Conservation (phyloP, 768 basidiomycete genomes). For the Rhodotorula graminis region DNA sequence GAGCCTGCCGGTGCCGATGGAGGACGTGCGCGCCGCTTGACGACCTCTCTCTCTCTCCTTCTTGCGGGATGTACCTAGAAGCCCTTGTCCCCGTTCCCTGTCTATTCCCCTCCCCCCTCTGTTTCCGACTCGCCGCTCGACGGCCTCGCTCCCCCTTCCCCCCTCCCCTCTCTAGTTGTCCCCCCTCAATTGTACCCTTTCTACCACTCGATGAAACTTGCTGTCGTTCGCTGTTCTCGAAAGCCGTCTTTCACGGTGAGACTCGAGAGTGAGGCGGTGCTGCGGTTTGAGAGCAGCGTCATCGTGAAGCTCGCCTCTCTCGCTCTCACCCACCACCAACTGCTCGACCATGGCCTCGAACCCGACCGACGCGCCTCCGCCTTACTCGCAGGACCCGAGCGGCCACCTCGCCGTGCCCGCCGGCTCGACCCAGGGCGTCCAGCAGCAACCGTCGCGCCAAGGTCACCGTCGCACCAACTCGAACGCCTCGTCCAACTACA, state of each 20-base stretch:
- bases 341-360: background rate
- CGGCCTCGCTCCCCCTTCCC: no score
- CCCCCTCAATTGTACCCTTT: no score
- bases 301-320: no score
- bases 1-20: background rate
- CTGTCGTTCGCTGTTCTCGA: no score
- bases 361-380: constrained; percentile 16
- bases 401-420: background rate
- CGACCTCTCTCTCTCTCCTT: background rate
- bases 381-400: constrained; percentile 15
- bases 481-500: background rate
- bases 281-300: no score
- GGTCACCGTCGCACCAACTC: constrained; percentile 7
- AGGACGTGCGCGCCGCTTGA: background rate
- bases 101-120: background rate
- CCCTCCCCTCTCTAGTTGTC: no score
- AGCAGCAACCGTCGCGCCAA: background rate
- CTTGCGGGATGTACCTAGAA: background rate
- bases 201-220: no score
- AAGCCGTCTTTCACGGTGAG: no score
- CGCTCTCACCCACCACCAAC: no score
- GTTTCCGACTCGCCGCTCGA: no score
- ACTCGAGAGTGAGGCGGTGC: no score
- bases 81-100: background rate
- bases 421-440: background rate